Evolutionary conservation across 2,329 filamentous ascomycete genomes (phyloP), one percentile per base, ranked within the genome.

Genomic region (Ascochyta clinopodiicola): DNA sequence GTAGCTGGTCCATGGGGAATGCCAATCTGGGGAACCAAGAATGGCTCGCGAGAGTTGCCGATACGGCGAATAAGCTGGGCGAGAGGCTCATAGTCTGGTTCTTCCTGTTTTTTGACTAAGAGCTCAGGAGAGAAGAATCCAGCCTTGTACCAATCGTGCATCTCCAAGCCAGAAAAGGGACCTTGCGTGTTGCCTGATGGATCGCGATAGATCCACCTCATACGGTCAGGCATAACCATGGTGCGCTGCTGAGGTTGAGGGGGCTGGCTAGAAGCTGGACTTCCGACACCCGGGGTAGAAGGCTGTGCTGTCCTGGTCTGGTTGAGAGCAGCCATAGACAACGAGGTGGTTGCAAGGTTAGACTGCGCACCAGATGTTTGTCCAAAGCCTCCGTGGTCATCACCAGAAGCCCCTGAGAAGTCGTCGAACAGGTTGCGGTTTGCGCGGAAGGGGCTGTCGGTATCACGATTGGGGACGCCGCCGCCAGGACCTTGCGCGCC

Each of bases 61-160:
- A 99, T 99, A 31, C 94, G 89, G 38, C 95, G 84, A 60, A 99
- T 97, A 22, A 99, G 85, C 75, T 98, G 93, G 2, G 94, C 95
- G 9, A 99, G 80, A 12, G 94, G 95, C 75, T 99, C 95, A 68
- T 97, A 99, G 44, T 99, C 94, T 0, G 84, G 81, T 69, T 99
- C 95, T 73, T 99, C 95, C 5, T 94, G 82, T 74, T 96, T 96
- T 80, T 96, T 97, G 29, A 99, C 95, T 38, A 96, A 86, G 19
- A 99, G 82, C 67, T 99, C 94, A 0, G 94, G 88, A 0, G 92
- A 96, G 77, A 99, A 99, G 79, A 98, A 99, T 40, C 94, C 93
- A 34, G 93, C 94, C 75, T 98, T 98, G 79, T 98, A 99, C 95
- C 95, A 99, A 68, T 99, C 96, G 66, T 99, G 96, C 95, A 99